Percentiles rank a stretch among this genome's conserved stretches.
Evolutionary conservation across 2,329 filamentous ascomycete species (phyloP).

Genomic region (Fusarium lateritium): DNA sequence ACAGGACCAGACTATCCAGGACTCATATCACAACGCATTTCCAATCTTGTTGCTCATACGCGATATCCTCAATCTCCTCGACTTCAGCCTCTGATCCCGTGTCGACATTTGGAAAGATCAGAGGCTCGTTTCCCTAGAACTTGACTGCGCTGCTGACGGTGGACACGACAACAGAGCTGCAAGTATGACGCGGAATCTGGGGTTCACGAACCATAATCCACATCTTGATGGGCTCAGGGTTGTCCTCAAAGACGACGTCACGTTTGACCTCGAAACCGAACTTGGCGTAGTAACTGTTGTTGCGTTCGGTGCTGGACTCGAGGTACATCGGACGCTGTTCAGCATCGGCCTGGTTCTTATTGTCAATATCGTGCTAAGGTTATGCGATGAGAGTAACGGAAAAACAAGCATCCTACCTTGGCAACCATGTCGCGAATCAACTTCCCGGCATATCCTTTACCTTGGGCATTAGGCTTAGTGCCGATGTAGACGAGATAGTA

Average conservation of each 20-base stretch:
- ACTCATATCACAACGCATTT: conserved; percentile 40
- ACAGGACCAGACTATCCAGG: conserved; percentile 5
- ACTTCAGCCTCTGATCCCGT: conserved; percentile 37
- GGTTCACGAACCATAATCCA: conserved; percentile 89
- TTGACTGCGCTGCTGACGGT: conserved; percentile 42
- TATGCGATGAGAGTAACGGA: neutral
- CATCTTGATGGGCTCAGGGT: conserved; percentile 72
- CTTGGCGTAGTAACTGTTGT: conserved; percentile 80
- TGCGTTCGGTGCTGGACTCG: conserved; percentile 79
- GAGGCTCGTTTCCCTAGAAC: conserved; percentile 46
- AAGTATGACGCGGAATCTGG: conserved; percentile 51
- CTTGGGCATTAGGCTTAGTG: conserved; percentile 77
- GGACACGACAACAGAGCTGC: conserved; percentile 44
- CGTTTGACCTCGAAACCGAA: conserved; percentile 79
- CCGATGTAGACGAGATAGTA: conserved; percentile 91
- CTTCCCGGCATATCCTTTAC: conserved; percentile 80
- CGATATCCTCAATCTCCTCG: conserved; percentile 15
- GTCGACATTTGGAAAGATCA: conserved; percentile 30
- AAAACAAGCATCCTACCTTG: conserved; percentile 61
- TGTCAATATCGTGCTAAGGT: neutral
- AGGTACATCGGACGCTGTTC: conserved; percentile 81
- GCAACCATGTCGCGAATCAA: conserved; percentile 79
- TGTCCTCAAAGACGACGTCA: conserved; percentile 74
- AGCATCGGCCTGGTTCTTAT: conserved; percentile 71
- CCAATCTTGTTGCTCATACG: conserved; percentile 12